phyloP scores from a whole-genome alignment of 306 rosid species.

The Trichosanthes truncata region DNA sequence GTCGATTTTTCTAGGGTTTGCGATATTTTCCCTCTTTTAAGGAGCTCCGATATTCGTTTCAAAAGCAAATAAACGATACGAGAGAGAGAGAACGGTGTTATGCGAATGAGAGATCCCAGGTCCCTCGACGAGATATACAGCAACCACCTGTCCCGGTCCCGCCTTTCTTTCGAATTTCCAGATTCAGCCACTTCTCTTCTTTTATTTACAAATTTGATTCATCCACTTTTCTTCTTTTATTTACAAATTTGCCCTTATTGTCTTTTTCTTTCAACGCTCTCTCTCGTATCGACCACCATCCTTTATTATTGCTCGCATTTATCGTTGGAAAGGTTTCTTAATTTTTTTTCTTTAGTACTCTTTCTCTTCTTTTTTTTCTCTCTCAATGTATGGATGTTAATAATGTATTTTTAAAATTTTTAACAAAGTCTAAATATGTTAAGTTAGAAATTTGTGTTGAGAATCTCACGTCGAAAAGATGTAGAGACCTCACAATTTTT shows the following conservation, averaged over 20 bases:
- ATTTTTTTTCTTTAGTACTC: not conserved
- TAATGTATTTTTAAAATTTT: no score
- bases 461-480: no score
- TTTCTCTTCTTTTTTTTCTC: no score
- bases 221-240: not conserved
- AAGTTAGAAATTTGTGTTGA: no score
- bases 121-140: not conserved
- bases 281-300: not conserved
- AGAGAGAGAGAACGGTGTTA: not conserved
- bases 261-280: not conserved
- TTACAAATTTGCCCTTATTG: not conserved
- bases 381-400: no score
- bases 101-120: not conserved
- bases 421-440: no score
- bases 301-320: constrained; percentile 1
- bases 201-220: not conserved
- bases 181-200: not conserved
- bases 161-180: not conserved
- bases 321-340: not conserved
- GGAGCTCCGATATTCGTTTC: constrained; percentile 2
- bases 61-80: not conserved
- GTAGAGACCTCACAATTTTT: no score
- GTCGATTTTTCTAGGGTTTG: constrained; percentile 6
- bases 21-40: not conserved
- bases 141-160: constrained; percentile 10